Evolutionary conservation across 163 green algal genomes (phyloP).

Genomic region (Prototheca wickerhamii): DNA sequence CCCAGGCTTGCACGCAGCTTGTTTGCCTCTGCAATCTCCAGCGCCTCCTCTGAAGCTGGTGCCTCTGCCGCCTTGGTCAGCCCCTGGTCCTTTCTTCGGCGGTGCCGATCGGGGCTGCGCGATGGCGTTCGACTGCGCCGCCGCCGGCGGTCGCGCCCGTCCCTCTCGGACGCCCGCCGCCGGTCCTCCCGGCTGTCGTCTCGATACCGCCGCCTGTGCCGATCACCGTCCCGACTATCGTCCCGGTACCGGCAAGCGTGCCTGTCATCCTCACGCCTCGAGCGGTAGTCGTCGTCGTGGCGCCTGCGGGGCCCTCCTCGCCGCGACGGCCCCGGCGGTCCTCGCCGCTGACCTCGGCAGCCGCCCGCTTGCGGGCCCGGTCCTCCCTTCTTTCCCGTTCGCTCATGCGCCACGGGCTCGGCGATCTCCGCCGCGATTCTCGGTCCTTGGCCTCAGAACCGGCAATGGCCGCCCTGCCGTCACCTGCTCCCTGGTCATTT

Average conservation of each 20-base stretch:
- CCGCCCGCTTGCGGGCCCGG: background rate
- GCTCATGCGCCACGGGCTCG: background rate
- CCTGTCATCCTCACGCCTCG: no score
- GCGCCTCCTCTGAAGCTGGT: conserved; percentile 1
- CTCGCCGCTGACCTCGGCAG: no score
- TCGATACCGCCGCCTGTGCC: conserved; percentile 20
- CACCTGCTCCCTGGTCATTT: background rate
- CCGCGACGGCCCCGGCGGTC: background rate
- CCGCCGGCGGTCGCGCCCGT: conserved; percentile 1
- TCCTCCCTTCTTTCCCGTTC: background rate
- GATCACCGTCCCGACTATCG: no score
- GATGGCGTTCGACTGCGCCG: no score
- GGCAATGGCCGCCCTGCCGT: background rate
- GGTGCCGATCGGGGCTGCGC: background rate
- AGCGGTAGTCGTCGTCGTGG: no score
- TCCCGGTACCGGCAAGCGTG: no score
- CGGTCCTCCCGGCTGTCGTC: conserved; percentile 25
- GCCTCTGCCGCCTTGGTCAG: conserved; percentile 1
- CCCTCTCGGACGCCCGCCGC: background rate
- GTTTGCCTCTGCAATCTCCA: conserved; percentile 52
- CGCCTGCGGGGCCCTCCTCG: no score
- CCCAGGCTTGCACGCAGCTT: conserved; percentile 58
- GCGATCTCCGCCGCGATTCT: background rate
- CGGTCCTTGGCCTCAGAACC: background rate
- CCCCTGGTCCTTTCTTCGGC: background rate